Conservation (phyloP, 805 yeast genomes). For the Ogataea glucozyma region DNA sequence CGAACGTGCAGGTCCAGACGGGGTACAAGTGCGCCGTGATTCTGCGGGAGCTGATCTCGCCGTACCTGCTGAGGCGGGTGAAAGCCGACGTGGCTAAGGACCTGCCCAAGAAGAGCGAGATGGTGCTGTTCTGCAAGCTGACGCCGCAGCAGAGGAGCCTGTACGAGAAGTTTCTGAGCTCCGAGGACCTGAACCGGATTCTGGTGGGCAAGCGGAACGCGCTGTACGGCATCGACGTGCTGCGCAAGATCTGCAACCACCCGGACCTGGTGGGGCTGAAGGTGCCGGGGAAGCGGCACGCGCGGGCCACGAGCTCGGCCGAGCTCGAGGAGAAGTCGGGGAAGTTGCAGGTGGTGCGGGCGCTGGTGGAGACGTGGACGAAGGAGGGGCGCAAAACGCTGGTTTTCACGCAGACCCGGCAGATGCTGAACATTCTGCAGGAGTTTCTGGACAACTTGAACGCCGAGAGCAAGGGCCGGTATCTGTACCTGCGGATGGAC, state of each 20-base stretch:
- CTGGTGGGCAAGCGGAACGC: slow-evolving; percentile 77
- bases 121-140: slow-evolving; percentile 87
- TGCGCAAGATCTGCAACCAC: slow-evolving; percentile 93
- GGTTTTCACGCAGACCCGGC: slow-evolving; percentile 89
- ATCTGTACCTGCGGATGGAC: slow-evolving; percentile 82
- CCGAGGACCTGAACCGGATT: slow-evolving; percentile 74
- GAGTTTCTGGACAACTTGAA: slow-evolving; percentile 51
- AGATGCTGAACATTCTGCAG: slow-evolving; percentile 89
- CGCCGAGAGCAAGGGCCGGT: slow-evolving; percentile 26
- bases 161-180: slow-evolving; percentile 71
- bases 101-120: slow-evolving; percentile 88
- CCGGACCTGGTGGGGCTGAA: slow-evolving; percentile 75
- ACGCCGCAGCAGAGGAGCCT: slow-evolving; percentile 74
- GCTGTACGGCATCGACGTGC: slow-evolving; percentile 83
- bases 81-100: slow-evolving; percentile 95
- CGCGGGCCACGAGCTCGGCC: slow-evolving; percentile 12
- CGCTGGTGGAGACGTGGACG: slow-evolving; percentile 74
- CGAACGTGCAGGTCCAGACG: slow-evolving; percentile 92
- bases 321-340: slow-evolving; percentile 65
- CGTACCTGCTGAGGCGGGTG: slow-evolving; percentile 82
- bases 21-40: slow-evolving; percentile 96
- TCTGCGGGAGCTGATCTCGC: slow-evolving; percentile 82
- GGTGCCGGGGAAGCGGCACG: slow-evolving; percentile 30
- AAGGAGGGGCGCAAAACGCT: slow-evolving; percentile 75
- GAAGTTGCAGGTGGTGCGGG: slow-evolving; percentile 84